phyloP scores from a whole-genome alignment of 352 stramenopile species.

The Blastocystis sp. region DNA sequence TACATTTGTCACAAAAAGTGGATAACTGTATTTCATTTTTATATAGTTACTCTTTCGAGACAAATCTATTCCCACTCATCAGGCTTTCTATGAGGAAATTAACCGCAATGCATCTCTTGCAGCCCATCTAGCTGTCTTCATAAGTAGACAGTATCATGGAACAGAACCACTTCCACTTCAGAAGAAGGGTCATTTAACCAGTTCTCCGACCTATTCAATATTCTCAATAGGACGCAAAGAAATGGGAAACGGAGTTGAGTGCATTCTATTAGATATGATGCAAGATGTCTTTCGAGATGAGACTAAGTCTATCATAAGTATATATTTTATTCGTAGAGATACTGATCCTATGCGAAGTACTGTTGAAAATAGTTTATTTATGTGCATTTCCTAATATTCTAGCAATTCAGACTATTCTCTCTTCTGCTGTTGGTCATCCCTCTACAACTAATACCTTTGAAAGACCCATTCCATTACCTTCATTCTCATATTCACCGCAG shows the following conservation, averaged over 20 bases:
- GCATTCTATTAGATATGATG: neutral
- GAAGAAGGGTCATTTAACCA: neutral
- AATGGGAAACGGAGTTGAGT: neutral
- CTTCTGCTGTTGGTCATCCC: neutral
- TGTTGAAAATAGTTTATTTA: neutral
- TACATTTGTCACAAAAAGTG: neutral
- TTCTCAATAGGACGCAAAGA: neutral
- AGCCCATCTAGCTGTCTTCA: neutral
- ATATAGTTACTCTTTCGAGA: neutral
- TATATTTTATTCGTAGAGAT: too few relatives aligned
- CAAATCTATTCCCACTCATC: neutral
- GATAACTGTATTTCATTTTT: neutral
- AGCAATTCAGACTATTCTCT: neutral
- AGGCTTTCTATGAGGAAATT: neutral
- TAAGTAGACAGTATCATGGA: neutral
- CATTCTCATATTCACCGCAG: too few relatives aligned
- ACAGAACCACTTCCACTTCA: neutral
- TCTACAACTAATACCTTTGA: neutral
- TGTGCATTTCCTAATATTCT: neutral
- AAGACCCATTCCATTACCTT: neutral
- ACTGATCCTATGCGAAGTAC: neutral
- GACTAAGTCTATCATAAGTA: neutral
- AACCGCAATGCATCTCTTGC: neutral
- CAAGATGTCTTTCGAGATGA: neutral
- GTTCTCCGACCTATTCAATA: constrained; percentile 23